Base-by-base conservation (phyloP, 371 early-diverging fungal species). In the Mucor circinelloides region DNA sequence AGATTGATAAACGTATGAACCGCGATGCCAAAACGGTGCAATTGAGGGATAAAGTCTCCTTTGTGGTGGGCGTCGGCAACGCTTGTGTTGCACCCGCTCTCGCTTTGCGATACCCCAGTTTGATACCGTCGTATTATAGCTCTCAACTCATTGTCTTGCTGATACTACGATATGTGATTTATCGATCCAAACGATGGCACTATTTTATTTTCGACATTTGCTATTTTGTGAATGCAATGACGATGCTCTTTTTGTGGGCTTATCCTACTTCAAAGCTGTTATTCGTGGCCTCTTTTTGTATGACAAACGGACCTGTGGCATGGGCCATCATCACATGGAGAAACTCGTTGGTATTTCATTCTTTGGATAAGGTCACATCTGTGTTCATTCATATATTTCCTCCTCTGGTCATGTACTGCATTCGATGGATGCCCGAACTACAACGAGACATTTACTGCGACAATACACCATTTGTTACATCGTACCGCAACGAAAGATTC, bases 261-360 rank as follows among this genome's bases (percentile, higher is more conserved):
- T 84, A 82, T 48, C 88, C 89, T 7, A 62, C 78, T 8, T 84
- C 85, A 12, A 63, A 70, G 10, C 40, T 70, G 0, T 70, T 91
- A 40, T 86, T 87, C 60, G 72, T 82, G 10, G 85, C 88, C 7
- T 73, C 85, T 6, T 91, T 79, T 68, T 70, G 78, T n/a, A 73
- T 91, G 17, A 85, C 90, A 17, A 64, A 72, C 40, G 92, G 92
- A 5, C 92, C 92, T 19, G 86, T 91, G 8, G 86, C 85, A 13
- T 87, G 87, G 79, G 92, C 92, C 0, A 91, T 90, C 66, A 79
- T 89, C 69, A 85, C 90, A 56, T 92, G 92, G 92, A 75, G 90
- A 48, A 90, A 90, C 67, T 80, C 83, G 32, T 63, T 86, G 4
- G 89, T 90, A n/a, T 87, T 89, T 60, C 85, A 87, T 77, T 89